phyloP scores from a whole-genome alignment of 116 monocot genomes.

The Posidonia oceanica region DNA sequence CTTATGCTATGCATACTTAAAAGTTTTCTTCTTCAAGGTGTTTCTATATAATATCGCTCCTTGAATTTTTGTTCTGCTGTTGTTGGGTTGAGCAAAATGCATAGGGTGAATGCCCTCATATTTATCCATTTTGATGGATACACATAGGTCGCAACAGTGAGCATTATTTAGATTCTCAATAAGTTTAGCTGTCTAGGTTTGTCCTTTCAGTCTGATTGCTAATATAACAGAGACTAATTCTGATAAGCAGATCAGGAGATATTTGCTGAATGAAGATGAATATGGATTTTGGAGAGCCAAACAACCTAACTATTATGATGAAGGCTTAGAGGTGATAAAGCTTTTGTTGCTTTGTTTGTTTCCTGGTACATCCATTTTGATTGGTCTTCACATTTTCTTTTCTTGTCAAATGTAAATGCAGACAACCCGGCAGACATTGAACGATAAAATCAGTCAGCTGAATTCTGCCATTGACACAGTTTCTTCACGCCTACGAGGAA shows the following conservation, averaged over 20 bases:
- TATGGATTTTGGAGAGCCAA: conserved; percentile 60
- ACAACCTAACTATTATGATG: conserved; percentile 56
- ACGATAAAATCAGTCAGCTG: conserved; percentile 72
- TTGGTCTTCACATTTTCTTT: background rate
- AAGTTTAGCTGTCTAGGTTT: background rate
- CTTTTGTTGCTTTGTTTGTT: background rate
- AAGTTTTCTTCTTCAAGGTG: too few relatives aligned
- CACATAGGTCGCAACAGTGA: background rate
- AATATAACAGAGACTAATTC: background rate
- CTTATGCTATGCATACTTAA: too few relatives aligned
- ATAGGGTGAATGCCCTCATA: too few relatives aligned
- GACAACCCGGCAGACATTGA: conserved; percentile 64
- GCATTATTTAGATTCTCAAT: background rate
- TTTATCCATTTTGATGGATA: too few relatives aligned
- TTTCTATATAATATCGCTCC: too few relatives aligned
- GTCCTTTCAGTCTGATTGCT: background rate
- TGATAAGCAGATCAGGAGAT: conserved; percentile 55
- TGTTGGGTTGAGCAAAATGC: too few relatives aligned
- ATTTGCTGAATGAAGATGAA: conserved; percentile 76
- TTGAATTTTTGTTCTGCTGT: too few relatives aligned
- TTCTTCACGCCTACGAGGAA: conserved; percentile 46
- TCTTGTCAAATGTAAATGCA: conserved; percentile 17
- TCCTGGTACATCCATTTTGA: background rate
- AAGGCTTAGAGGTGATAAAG: conserved; percentile 52
- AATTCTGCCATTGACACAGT: conserved; percentile 83